Evolutionary conservation across 192 early-diverging fungal genomes (phyloP).

Genomic region (Linderina pennispora): DNA sequence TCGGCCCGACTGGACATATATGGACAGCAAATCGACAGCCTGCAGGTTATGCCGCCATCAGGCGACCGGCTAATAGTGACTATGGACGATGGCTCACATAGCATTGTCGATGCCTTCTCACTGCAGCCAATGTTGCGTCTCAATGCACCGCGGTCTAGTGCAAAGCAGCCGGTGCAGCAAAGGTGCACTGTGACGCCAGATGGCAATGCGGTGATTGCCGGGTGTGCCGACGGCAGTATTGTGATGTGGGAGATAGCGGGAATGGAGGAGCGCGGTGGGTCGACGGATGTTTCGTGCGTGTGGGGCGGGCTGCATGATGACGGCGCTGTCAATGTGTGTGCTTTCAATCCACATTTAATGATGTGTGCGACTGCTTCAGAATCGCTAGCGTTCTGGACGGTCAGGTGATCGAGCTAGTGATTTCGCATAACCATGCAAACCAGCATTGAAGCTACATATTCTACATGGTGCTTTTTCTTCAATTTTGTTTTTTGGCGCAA

Average conservation of each 20-base stretch:
- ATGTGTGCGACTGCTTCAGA: conserved; percentile 29
- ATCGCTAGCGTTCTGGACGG: conserved; percentile 27
- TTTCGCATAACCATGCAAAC: too few relatives aligned
- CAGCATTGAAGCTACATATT: neutral
- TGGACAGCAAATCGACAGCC: neutral
- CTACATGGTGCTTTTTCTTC: neutral
- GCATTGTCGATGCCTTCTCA: conserved; percentile 14
- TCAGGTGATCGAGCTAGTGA: neutral
- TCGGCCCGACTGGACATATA: neutral
- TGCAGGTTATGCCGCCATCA: conserved; percentile 18
- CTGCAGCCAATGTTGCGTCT: conserved; percentile 3
- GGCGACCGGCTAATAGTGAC: conserved; percentile 25
- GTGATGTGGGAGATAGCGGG: conserved; percentile 21
- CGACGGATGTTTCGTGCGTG: neutral
- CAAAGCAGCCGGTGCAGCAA: neutral
- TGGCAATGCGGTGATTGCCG: conserved; percentile 18
- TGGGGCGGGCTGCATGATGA: conserved; percentile 29
- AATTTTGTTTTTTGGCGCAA: conserved; percentile 6
- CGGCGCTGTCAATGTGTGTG: conserved; percentile 25
- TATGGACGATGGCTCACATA: conserved; percentile 13
- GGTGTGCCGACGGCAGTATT: conserved; percentile 19
- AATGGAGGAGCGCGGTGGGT: neutral
- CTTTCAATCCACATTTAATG: conserved; percentile 33
- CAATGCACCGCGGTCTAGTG: neutral
- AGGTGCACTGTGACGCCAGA: conserved; percentile 34